Percentiles rank a stretch among this genome's conserved stretches.
Conservation (phyloP, 2,329 filamentous ascomycete species). For the Diaporthe ilicicola region DNA sequence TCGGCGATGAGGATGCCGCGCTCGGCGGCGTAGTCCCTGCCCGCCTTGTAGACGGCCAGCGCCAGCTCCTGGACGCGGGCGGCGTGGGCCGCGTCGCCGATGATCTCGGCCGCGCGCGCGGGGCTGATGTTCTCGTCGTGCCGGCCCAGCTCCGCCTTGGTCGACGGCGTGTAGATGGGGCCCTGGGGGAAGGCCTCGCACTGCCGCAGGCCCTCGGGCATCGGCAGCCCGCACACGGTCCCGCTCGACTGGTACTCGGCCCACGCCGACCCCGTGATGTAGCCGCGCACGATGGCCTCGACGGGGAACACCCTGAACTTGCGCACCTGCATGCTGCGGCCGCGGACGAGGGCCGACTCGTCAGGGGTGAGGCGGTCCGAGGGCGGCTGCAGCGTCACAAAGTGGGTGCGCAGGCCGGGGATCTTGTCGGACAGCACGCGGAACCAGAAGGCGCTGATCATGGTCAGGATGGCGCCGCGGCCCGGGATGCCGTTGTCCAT, state of each 20-base stretch:
- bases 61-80: constrained; percentile 71
- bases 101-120: constrained; percentile 68
- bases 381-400: constrained; percentile 55
- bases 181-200: constrained; percentile 72
- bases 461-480: constrained; percentile 62
- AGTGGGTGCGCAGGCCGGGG: constrained; percentile 60
- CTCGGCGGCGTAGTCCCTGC: constrained; percentile 68
- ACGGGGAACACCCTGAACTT: constrained; percentile 79
- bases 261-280: constrained; percentile 88
- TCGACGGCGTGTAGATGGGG: constrained; percentile 80
- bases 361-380: constrained; percentile 44
- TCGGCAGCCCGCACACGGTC: constrained; percentile 80
- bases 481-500: constrained; percentile 73
- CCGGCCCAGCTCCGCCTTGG: constrained; percentile 81
- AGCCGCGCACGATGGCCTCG: constrained; percentile 88
- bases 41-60: constrained; percentile 69
- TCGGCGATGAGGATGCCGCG: constrained; percentile 79
- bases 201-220: constrained; percentile 74
- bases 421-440: constrained; percentile 53
- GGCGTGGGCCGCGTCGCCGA: constrained; percentile 69
- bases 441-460: constrained; percentile 63
- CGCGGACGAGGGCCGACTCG: constrained; percentile 62
- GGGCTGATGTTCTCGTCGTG: constrained; percentile 89
- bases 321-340: constrained; percentile 80
- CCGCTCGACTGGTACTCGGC: constrained; percentile 75